Base-by-base conservation (phyloP, 2,329 filamentous ascomycete species). In the Tothia fuscella region DNA sequence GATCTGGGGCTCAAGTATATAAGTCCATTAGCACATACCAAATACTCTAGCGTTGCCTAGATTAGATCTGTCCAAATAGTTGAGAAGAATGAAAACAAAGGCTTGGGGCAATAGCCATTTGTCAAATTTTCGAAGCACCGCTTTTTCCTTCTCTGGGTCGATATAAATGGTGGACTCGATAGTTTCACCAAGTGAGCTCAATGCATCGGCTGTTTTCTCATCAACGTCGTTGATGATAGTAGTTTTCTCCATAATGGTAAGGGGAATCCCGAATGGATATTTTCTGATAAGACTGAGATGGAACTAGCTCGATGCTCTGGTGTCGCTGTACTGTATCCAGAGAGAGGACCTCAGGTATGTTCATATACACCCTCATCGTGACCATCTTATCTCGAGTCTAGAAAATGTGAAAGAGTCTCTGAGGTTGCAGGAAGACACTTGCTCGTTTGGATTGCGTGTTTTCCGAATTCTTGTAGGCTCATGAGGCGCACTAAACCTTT, bases 41-140 rank as follows among this genome's bases (percentile, higher is more conserved):
- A 17, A 6, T 7, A 20, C 2, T 19, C 5, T 12, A 19, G 10
- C 17, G 13, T 22, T 9, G 42, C 45, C 29, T 7, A 47, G 31
- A 30, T 48, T 48, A 28, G 34, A 44, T n/a, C 48, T 38, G 32
- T 49, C 48, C 14, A 49, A 28, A 36, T 33, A 41, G 20, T 35
- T 33, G 12, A 49, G 29, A 1, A 48, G 21, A 20, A 48, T 29
- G 19, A 49, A 43, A 5, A 43, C 6, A 25, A 43, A 38, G 12
- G 41, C 24, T 5, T 30, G 24, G 14, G 41, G 41, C 5, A 43
- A 13, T 3, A 43, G 17, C 14, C 28, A 43, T n/a, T 31, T 29
- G 24, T 43, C 48, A 22, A 50, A 48, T 28, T 50, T 50, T 14
- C 36, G 41, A 1, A 32, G 40, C 29, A 29, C 38, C 20, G 42